Evolutionary conservation across 176 grass and related monocot species (phyloP), one percentile per base, ranked within the genome.

Genomic region (Tillandsia leiboldiana): DNA sequence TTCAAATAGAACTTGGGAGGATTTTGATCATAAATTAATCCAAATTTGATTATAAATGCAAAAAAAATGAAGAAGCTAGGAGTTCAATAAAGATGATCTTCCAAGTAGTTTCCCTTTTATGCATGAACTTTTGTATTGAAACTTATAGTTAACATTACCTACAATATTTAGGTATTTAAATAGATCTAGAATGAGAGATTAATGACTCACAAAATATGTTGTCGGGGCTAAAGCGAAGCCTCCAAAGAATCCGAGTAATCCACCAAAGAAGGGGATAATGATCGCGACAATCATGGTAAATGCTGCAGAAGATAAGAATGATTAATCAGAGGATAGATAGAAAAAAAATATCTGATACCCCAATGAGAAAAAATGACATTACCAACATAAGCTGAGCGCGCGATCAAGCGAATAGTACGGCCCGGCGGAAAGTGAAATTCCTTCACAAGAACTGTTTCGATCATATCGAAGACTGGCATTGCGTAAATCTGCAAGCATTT

Each of bases 141-240:
- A 33, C 29, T 33, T 33, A 33, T 33, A 33, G 29, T 33, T 33
- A 33, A 4, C 29, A 33, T 3, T 33, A 33, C 33, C 33, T 42
- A 42, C 33, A 42, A 42, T 42, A 3, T 42, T 42, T 42, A 42
- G 33, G 33, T 42, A 5, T 5, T 42, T 42, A 42, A 7, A 42
- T 7, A 7, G 33, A 27, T 29, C 0, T 6, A 29, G 3, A 29
- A 13, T 47, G 33, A 65, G 13, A 9, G 26, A 10, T 33, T 17
- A 51, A 50, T n/a, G 7, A 48, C 91, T 96, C 84, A 96, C 91
- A 63, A 71, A 96, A 74, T 87, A 96, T 50, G 91, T 87, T 1
- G 91, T 96, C 2, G 87, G 91, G 49, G 91, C 88, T 74, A 83
- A 96, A 15, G 84, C 91, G 26, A 94, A 94, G 12, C 90, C 90